These are phyloP conservation scores for Populus alba DNA, from an alignment of 345 rosid genomes.

Conservation along the genomic window DNA sequence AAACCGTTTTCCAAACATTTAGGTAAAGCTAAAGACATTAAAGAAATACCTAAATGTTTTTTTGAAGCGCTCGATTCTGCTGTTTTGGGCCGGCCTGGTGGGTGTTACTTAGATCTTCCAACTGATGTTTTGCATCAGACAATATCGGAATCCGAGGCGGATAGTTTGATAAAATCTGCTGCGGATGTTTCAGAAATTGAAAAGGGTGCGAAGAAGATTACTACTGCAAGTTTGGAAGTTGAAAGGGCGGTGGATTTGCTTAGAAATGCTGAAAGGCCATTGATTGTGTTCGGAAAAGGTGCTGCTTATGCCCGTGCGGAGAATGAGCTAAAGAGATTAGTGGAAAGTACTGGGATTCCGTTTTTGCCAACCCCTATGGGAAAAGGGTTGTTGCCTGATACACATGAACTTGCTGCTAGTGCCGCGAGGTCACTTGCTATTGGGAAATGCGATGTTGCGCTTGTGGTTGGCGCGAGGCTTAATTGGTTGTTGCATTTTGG, in stretches of 20 bases:
- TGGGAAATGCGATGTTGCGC: conserved; percentile 89
- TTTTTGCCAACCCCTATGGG: conserved; percentile 98
- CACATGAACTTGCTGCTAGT: conserved; percentile 76
- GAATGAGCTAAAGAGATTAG: conserved; percentile 62
- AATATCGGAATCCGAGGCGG: conserved; percentile 64
- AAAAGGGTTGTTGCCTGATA: conserved; percentile 89
- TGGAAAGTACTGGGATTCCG: conserved; percentile 76
- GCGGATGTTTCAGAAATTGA: conserved; percentile 25
- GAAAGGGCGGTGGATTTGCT: conserved; percentile 60
- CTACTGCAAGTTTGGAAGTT: conserved; percentile 43
- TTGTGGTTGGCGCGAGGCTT: conserved; percentile 90
- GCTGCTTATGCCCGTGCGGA: conserved; percentile 87
- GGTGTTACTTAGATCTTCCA: conserved; percentile 88
- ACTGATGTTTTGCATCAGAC: conserved; percentile 82
- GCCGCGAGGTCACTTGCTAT: conserved; percentile 97
- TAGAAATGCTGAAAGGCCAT: conserved; percentile 73
- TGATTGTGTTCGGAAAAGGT: conserved; percentile 91
- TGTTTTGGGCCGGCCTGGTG: conserved; percentile 72
- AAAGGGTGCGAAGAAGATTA: conserved; percentile 6
- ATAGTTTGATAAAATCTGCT: conserved; percentile 36
- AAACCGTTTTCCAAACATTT: conserved; percentile 73
- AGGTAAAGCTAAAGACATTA: conserved; percentile 55
- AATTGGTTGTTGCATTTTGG: conserved; percentile 97
- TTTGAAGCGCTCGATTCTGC: conserved; percentile 69
- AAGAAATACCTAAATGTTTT: conserved; percentile 72